Conservation (phyloP, 2,329 filamentous ascomycete species). For the Acrodontium crateriforme region DNA sequence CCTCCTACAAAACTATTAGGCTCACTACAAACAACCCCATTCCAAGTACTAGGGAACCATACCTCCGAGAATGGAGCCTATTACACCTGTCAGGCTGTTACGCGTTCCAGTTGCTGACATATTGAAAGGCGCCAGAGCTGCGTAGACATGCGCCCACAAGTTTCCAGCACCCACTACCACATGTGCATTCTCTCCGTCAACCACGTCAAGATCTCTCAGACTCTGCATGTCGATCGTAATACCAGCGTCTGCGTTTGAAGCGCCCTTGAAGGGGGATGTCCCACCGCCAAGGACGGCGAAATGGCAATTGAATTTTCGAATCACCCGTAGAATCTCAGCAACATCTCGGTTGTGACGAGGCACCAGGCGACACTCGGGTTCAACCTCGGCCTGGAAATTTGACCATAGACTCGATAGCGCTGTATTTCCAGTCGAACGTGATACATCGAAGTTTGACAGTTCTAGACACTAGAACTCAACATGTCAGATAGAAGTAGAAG, state of each 20-base stretch:
- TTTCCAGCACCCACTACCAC: constrained; percentile 10
- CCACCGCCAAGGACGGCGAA: constrained; percentile 19
- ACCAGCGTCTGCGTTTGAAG: constrained; percentile 14
- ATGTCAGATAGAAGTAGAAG: too few relatives aligned
- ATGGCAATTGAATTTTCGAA: constrained; percentile 7
- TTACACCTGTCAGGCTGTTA: constrained; percentile 15
- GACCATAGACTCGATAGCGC: too few relatives aligned
- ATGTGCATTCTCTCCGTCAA: constrained; percentile 6
- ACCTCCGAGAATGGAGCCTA: constrained; percentile 16
- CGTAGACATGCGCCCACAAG: constrained; percentile 9
- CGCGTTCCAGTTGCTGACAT: constrained; percentile 14
- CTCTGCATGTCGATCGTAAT: constrained; percentile 14
- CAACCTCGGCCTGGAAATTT: neutral
- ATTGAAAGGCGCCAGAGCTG: constrained; percentile 6
- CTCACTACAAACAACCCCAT: neutral
- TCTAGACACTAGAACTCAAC: too few relatives aligned
- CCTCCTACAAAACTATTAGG: constrained; percentile 7
- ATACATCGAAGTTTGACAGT: too few relatives aligned
- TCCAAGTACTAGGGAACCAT: neutral
- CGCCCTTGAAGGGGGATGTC: constrained; percentile 12
- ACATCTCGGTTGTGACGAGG: constrained; percentile 1
- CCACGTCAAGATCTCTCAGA: constrained; percentile 8
- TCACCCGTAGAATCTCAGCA: neutral
- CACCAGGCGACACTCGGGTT: neutral
- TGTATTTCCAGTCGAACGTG: too few relatives aligned